Percentiles rank a stretch among this genome's conserved stretches.
Conservation (phyloP, 148 eudicot genomes). For the Rhododendron griersonianum region DNA sequence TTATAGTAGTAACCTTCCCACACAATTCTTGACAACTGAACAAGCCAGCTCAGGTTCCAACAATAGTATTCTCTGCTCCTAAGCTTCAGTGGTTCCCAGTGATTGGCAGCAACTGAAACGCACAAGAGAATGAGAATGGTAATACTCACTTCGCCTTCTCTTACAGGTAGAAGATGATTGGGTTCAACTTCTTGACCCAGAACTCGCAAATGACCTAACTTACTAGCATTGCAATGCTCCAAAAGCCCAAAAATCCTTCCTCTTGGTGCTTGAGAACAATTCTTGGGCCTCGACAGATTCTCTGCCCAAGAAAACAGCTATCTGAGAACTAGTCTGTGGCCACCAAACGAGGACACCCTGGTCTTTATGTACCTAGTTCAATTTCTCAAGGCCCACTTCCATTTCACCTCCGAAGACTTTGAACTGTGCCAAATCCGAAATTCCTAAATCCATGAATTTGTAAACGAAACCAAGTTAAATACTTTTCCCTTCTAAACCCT, state of each 20-base stretch:
- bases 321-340: background rate
- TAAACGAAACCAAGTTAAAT: background rate
- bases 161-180: background rate
- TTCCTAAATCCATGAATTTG: background rate
- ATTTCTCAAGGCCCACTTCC: background rate
- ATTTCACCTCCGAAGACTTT: background rate
- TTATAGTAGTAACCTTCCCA: background rate
- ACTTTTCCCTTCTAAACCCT: background rate
- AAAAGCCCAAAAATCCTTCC: background rate
- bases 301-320: background rate
- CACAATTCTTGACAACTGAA: background rate
- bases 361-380: background rate
- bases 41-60: background rate
- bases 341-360: background rate
- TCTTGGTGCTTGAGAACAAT: background rate
- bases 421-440: background rate
- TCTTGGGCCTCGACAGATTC: background rate
- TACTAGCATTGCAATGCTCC: background rate
- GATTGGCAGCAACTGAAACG: background rate
- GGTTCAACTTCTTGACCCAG: slow-evolving; percentile 2
- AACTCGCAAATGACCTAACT: background rate
- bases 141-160: background rate
- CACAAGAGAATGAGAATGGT: background rate
- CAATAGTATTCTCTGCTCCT: background rate
- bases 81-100: background rate